Evolutionary conservation across 2,329 filamentous ascomycete species (phyloP).

Genomic region (Didymella pomorum): DNA sequence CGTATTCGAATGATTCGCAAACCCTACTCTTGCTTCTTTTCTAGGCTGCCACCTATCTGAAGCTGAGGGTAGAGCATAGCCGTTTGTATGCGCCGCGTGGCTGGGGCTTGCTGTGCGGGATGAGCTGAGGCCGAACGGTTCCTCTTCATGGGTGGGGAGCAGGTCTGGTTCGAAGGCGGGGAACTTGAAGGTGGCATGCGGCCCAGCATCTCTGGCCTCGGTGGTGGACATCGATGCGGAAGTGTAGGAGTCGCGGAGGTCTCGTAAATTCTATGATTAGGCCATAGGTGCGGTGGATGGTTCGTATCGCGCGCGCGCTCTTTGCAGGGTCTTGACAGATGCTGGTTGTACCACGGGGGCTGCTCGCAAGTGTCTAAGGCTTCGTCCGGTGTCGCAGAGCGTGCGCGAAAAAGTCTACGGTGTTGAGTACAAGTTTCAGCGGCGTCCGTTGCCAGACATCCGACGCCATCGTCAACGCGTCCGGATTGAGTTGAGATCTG

Average conservation of each 20-base stretch:
- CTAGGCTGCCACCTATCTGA: constrained; percentile 69
- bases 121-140: constrained; percentile 44
- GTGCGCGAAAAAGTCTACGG: constrained; percentile 16
- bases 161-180: constrained; percentile 55
- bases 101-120: constrained; percentile 46
- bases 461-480: constrained; percentile 31
- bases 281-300: constrained; percentile 38
- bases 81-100: constrained; percentile 32
- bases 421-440: constrained; percentile 30
- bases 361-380: neutral
- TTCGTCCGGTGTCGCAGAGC: constrained; percentile 11
- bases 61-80: constrained; percentile 49
- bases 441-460: constrained; percentile 27
- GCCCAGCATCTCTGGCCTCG: constrained; percentile 39
- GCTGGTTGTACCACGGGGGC: constrained; percentile 11
- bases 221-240: constrained; percentile 42
- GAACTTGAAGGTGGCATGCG: constrained; percentile 54
- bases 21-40: constrained; percentile 59
- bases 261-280: constrained; percentile 33
- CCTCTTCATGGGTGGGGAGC: constrained; percentile 50
- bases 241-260: constrained; percentile 25
- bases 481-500: constrained; percentile 33
- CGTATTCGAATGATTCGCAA: constrained; percentile 51
- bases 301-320: constrained; percentile 15
- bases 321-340: constrained; percentile 2